A percentile compares a stretch with the other conserved stretches of the same genome.
Conservation (phyloP, 768 basidiomycete genomes). For the Pleurotus platypus region DNA sequence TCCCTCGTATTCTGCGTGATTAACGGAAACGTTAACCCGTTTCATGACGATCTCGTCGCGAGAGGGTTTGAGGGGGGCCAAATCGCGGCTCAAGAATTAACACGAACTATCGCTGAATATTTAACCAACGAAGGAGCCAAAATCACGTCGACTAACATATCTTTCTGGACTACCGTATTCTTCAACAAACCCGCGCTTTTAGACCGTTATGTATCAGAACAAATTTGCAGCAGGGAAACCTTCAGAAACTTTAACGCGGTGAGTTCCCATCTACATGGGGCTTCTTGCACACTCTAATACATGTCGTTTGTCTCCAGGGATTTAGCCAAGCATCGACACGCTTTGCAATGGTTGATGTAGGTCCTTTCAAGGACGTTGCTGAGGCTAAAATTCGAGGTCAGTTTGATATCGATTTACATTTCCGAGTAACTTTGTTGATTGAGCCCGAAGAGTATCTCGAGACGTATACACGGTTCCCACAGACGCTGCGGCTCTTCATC, state of each 20-base stretch:
- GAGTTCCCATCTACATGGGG: constrained; percentile 11
- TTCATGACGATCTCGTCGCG: constrained; percentile 51
- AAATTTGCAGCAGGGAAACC: constrained; percentile 60
- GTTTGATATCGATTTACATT: constrained; percentile 1
- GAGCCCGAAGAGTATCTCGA: constrained; percentile 57
- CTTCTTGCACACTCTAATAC: background rate
- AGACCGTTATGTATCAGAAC: constrained; percentile 45
- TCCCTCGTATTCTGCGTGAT: constrained; percentile 73
- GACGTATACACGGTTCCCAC: constrained; percentile 68
- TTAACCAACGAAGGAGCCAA: constrained; percentile 60
- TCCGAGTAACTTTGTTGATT: background rate
- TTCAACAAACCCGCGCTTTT: constrained; percentile 58
- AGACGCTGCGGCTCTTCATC: constrained; percentile 72
- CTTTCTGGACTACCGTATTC: constrained; percentile 75
- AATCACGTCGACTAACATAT: constrained; percentile 52
- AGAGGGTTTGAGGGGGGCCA: constrained; percentile 68
- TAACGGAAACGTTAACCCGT: constrained; percentile 70
- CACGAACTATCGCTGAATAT: constrained; percentile 66
- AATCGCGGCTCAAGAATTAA: constrained; percentile 60
- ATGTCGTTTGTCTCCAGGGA: constrained; percentile 33
- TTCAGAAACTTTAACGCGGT: constrained; percentile 65
- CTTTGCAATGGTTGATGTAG: constrained; percentile 68
- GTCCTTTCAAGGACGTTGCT: constrained; percentile 54
- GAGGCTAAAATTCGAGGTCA: constrained; percentile 72
- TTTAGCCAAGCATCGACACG: constrained; percentile 74